Conservation (phyloP, 23 red algal genomes). For the Gracilaria gracilis region DNA sequence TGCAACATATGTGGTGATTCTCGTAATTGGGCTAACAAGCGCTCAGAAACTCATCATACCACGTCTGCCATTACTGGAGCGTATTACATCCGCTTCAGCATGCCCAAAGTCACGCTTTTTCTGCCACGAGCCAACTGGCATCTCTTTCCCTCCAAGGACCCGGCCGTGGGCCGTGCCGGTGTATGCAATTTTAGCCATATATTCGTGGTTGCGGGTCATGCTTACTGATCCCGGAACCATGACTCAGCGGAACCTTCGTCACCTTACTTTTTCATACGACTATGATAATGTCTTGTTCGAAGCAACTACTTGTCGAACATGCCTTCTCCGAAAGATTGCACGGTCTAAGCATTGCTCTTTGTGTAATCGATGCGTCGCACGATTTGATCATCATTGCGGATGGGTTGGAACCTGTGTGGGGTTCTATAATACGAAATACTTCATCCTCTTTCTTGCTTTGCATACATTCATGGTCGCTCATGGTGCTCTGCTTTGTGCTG, state of each 20-base stretch:
- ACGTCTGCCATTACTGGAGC: conserved; percentile 17
- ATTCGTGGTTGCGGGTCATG: conserved; percentile 48
- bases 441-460: conserved; percentile 81
- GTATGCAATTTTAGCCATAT: conserved; percentile 28
- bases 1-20: conserved; percentile 27
- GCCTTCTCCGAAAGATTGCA: conserved; percentile 46
- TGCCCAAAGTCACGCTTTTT: conserved; percentile 59
- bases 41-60: conserved; percentile 20
- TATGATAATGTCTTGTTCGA: conserved; percentile 53
- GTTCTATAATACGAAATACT: conserved; percentile 71
- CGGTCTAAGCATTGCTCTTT: conserved; percentile 76
- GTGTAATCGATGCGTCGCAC: conserved; percentile 71
- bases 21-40: conserved; percentile 27
- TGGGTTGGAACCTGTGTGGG: conserved; percentile 93
- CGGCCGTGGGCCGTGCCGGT: conserved; percentile 15
- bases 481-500: conserved; percentile 49
- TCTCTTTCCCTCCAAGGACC: conserved; percentile 46
- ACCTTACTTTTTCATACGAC: conserved; percentile 5
- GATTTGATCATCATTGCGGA: conserved; percentile 92
- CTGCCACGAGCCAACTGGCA: conserved; percentile 33
- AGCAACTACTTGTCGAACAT: conserved; percentile 43
- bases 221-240: conserved; percentile 63
- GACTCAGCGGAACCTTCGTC: background rate
- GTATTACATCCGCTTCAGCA: background rate
- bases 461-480: conserved; percentile 67